Evolutionary conservation across 2,329 filamentous ascomycete species (phyloP), one percentile per base, ranked within the genome.

Genomic region (Epichloe typhina): DNA sequence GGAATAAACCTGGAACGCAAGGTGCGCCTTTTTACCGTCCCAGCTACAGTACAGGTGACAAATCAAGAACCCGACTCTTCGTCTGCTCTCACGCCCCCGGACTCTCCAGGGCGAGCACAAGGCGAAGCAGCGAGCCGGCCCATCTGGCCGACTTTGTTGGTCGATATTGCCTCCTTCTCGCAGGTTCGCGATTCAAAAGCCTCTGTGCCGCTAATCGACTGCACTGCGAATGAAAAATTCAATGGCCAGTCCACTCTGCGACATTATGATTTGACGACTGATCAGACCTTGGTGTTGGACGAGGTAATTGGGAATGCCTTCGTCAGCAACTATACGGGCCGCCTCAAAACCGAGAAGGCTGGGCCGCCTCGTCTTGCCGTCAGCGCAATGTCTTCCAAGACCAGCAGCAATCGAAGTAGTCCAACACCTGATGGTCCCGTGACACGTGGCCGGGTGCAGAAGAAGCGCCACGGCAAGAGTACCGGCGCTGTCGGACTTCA

Each of bases 231-330:
- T 58, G 58, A 72, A 3, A 89, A 88, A 37, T 91, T 86, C 66
- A 95, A 94, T 57, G 88, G 89, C 13, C 76, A 70, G 21, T 74
- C 80, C 53, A 80, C 78, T 2, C 67, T 96, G 46, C 76, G 79
- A 41, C 70, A 80, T 50, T 76, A 82, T 47, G 82, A 83, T 2
- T 72, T 96, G 21, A 78, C 75, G n/a, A 79, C 80, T 35, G 83
- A 88, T 54, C 81, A 87, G 60, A 80, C 83, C 3, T 75, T 96
- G 47, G 80, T 95, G n/a, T 70, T 97, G 5, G 91, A 97, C 63
- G 88, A 95, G 64, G 75, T 83, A 54, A 72, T 84, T 45, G 75
- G 78, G 17, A 77, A 81, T 46, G 67, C 68, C 13, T 82, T 72
- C 60, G 76, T 86, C 7, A 77, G 76, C 26, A 80, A 67, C 11